Evolutionary conservation across 2,329 filamentous ascomycete genomes (phyloP).

Genomic region (Monilinia fructicola): DNA sequence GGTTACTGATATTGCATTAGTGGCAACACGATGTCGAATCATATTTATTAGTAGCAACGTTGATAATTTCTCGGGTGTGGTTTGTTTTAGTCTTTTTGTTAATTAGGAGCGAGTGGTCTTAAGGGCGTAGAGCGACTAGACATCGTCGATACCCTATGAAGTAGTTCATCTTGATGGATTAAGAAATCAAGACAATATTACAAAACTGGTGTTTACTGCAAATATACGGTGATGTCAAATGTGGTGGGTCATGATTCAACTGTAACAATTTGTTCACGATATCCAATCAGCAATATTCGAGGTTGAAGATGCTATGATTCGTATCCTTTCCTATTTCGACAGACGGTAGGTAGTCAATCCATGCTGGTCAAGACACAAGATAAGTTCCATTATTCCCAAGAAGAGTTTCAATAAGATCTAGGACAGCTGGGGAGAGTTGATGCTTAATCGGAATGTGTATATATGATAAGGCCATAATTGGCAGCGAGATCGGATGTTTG

Average conservation of each 20-base stretch:
- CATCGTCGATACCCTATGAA: constrained; percentile 34
- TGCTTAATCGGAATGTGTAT: not conserved
- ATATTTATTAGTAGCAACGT: constrained; percentile 33
- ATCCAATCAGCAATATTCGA: not conserved
- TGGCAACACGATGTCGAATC: constrained; percentile 32
- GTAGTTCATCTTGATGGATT: constrained; percentile 35
- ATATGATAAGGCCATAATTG: not conserved
- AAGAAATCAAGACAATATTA: constrained; percentile 33
- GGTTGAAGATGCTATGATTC: not conserved
- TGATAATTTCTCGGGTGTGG: constrained; percentile 31
- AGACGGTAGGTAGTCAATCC: not conserved
- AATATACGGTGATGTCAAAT: not conserved
- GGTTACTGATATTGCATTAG: constrained; percentile 27
- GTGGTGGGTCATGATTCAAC: not conserved
- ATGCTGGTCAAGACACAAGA: not conserved
- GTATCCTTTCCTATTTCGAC: not conserved
- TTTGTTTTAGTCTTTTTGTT: constrained; percentile 30
- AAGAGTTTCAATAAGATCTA: not conserved
- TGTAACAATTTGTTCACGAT: not conserved
- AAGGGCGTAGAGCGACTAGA: constrained; percentile 32
- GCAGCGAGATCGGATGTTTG: constrained; percentile 9
- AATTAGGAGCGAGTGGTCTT: constrained; percentile 29
- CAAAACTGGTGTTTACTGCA: constrained; percentile 1
- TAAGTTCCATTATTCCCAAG: not conserved
- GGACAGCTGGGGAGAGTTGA: not conserved